These are phyloP conservation scores for Exidia glandulosa DNA, from an alignment of 768 basidiomycete species.

Conservation along the genomic window DNA sequence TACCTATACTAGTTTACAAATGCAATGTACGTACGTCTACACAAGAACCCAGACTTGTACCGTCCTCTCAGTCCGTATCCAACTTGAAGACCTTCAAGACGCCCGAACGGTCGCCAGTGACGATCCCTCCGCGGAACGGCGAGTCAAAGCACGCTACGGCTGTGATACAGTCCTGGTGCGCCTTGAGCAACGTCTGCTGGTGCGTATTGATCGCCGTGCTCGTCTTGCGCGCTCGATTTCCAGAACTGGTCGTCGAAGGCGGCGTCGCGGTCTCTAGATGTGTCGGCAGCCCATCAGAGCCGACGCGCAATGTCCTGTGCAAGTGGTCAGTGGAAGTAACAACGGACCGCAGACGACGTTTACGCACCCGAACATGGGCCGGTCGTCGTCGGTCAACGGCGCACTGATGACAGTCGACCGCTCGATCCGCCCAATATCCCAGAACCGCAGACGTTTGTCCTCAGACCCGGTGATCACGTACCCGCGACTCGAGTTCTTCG, in stretches of 20 bases:
- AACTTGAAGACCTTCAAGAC: slow-evolving; percentile 85
- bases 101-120: slow-evolving; percentile 87
- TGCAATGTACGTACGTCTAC: no score
- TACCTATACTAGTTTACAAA: no score
- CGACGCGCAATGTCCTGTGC: slow-evolving; percentile 22
- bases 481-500: slow-evolving; percentile 36
- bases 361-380: slow-evolving; percentile 67
- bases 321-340: slow-evolving; percentile 4
- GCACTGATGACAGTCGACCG: slow-evolving; percentile 74
- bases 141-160: slow-evolving; percentile 80
- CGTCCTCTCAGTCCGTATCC: no score
- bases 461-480: slow-evolving; percentile 85
- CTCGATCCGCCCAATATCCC: slow-evolving; percentile 71
- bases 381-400: slow-evolving; percentile 61
- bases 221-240: slow-evolving; percentile 60
- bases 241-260: slow-evolving; percentile 36
- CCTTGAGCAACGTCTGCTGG: slow-evolving; percentile 73
- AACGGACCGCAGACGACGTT: slow-evolving; percentile 11
- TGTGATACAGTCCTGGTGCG: slow-evolving; percentile 86
- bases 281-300: slow-evolving; percentile 33
- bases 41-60: no score
- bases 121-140: slow-evolving; percentile 82
- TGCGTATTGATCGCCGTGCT: slow-evolving; percentile 70
- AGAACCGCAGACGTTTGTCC: slow-evolving; percentile 76
- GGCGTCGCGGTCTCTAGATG: slow-evolving; percentile 41